Evolutionary conservation across 2,329 filamentous ascomycete genomes (phyloP), one percentile per base, ranked within the genome.

Genomic region (Hysterium pulicare): DNA sequence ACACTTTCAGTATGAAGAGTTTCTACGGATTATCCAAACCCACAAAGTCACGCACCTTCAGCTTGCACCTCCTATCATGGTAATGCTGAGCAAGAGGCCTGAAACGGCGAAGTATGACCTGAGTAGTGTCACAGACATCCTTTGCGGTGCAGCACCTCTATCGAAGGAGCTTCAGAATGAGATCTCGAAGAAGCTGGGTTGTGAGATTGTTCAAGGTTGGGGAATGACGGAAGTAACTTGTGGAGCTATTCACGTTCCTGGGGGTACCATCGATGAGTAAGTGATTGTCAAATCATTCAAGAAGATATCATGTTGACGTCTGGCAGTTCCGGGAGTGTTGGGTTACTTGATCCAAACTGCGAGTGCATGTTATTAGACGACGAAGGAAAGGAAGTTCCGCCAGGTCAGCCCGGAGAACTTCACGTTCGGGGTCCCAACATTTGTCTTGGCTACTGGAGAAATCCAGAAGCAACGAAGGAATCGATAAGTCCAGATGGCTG

Each of bases 181-280:
- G 37, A 61, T 71, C 4, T 56, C 54, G 5, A 53, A 42, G 36
- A 61, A 57, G 37, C 58, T 70, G 36, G 53, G 54, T 7, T 63
- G 66, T 26, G 53, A 62, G 24, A 64, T 70, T 23, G 48, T 59
- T 19, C 68, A 71, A 40, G 66, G 64, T 2, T 71, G 66, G 67
- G 68, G 67, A 1, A 69, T 69, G 66, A 68, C 65, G 3, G 69
- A 71, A 39, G 65, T 70, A 10, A 70, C 65, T 8, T 69, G 66
- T 47, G 66, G 64, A n/a, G 63, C 59, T 1, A 62, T 69, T 16
- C 45, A 62, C 37, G 66, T 71, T 16, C 54, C 61, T 16, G 63
- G 67, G 13, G 58, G 57, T 10, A 57, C 50, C 6, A 42, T 52
- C n/a, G 61, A 66, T 40, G 54, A 63, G 62, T 65, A 54, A 48